phyloP scores from a whole-genome alignment of 2,329 filamentous ascomycete species.

The Fusarium mexicanum region DNA sequence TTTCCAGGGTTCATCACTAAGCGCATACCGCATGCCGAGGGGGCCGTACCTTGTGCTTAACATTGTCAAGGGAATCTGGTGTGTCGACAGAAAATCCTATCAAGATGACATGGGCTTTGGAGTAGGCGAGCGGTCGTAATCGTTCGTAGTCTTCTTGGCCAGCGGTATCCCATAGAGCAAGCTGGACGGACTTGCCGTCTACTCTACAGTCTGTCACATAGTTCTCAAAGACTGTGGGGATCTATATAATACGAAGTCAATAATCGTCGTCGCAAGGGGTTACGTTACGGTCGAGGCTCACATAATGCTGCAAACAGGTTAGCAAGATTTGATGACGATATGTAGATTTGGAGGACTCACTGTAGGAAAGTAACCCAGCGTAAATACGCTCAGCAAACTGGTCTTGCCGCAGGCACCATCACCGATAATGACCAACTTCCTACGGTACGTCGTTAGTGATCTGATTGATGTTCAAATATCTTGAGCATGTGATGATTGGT shows the following conservation, averaged over 20 bases:
- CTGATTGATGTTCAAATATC: not conserved
- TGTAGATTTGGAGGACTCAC: conserved; percentile 64
- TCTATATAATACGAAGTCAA: conserved; percentile 55
- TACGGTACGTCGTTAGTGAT: conserved; percentile 51
- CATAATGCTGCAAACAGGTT: conserved; percentile 63
- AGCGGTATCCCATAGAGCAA: conserved; percentile 99
- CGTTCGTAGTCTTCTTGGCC: conserved; percentile 99
- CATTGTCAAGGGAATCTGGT: conserved; percentile 95
- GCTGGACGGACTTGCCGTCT: conserved; percentile 97
- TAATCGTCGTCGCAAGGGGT: conserved; percentile 16
- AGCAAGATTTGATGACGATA: conserved; percentile 36
- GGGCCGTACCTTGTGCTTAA: conserved; percentile 86
- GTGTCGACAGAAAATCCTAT: conserved; percentile 96
- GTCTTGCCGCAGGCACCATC: conserved; percentile 99
- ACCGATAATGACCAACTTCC: conserved; percentile 96
- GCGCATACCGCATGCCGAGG: conserved; percentile 4
- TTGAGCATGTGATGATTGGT: not conserved
- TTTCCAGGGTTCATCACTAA: conserved; percentile 7
- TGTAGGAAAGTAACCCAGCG: conserved; percentile 95
- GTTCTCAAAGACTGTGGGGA: conserved; percentile 98
- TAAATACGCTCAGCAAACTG: conserved; percentile 96
- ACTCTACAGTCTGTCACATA: conserved; percentile 99
- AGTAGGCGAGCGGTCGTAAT: conserved; percentile 92
- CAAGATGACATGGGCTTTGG: conserved; percentile 95
- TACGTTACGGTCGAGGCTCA: conserved; percentile 49